Percentiles rank a stretch among this genome's conserved stretches.
These are phyloP conservation scores for Cladosporium sp. DNA, from an alignment of 2,329 filamentous ascomycete species.

Conservation along the genomic window DNA sequence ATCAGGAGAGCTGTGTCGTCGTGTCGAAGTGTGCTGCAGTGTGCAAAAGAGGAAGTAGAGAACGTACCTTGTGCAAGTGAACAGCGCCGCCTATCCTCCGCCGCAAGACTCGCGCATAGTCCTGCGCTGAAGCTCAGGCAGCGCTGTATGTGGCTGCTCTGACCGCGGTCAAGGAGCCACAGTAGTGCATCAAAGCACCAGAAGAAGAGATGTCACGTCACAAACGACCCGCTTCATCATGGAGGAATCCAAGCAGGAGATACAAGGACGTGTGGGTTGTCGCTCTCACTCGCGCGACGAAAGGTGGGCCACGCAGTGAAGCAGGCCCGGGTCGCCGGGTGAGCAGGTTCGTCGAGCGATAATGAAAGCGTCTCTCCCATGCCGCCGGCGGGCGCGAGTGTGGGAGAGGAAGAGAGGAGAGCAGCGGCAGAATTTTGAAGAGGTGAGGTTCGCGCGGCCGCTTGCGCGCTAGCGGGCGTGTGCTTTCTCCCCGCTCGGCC, in stretches of 20 bases:
- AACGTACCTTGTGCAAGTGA: background rate
- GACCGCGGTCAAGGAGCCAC: background rate
- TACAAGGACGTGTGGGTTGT: conserved; percentile 39
- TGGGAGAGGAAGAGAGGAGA: conserved; percentile 4
- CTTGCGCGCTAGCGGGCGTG: background rate
- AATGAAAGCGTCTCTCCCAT: conserved; percentile 2
- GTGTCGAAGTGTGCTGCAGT: background rate
- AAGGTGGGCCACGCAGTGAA: conserved; percentile 37
- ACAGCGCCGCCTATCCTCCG: background rate
- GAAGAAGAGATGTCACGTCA: conserved; percentile 36
- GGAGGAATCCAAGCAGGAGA: conserved; percentile 46
- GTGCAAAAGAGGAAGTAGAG: background rate
- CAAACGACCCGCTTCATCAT: conserved; percentile 46
- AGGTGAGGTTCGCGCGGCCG: background rate
- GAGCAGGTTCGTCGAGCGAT: conserved; percentile 3
- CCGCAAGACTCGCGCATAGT: background rate
- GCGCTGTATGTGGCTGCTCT: background rate
- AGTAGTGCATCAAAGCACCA: background rate
- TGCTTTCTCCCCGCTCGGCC: background rate
- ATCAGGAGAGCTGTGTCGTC: conserved; percentile 2
- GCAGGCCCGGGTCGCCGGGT: conserved; percentile 21
- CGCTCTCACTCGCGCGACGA: conserved; percentile 38
- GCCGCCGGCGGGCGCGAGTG: conserved; percentile 8
- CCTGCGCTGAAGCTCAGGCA: background rate
- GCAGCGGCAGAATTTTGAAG: conserved; percentile 1